phyloP scores from a whole-genome alignment of 495 filamentous ascomycete species.

The Neurospora sp. region DNA sequence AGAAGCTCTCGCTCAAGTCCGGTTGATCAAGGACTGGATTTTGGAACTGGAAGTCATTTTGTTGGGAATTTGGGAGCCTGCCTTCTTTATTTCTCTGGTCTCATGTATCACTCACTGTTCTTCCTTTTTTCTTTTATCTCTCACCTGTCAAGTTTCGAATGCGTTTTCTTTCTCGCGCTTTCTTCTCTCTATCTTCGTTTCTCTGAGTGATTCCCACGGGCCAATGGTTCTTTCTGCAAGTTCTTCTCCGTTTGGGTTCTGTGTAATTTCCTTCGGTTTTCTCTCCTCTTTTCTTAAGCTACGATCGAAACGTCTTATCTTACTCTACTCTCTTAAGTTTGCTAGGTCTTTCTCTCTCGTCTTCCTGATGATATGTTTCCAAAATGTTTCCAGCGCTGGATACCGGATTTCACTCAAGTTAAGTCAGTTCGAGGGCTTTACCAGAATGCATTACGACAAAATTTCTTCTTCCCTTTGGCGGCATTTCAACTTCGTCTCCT shows the following conservation, averaged over 20 bases:
- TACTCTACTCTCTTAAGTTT: conserved; percentile 1
- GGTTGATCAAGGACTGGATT: conserved; percentile 7
- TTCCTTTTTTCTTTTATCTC: neutral
- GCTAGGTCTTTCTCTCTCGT: conserved; percentile 8
- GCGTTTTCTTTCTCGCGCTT: neutral
- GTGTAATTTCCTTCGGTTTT: conserved; percentile 1
- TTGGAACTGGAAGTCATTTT: conserved; percentile 9
- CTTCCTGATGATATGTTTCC: conserved; percentile 3
- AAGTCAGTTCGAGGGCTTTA: neutral
- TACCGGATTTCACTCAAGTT: neutral
- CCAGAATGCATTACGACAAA: neutral
- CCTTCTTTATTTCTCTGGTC: conserved; percentile 11
- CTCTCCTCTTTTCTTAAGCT: conserved; percentile 3
- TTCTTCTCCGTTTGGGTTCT: conserved; percentile 4
- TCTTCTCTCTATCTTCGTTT: neutral
- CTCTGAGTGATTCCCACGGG: neutral
- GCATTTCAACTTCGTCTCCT: neutral
- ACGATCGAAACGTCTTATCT: conserved; percentile 5
- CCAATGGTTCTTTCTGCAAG: neutral
- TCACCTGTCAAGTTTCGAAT: neutral
- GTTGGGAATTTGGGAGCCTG: conserved; percentile 12
- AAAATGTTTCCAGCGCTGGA: neutral
- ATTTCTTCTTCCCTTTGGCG: neutral
- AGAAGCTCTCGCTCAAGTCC: neutral
- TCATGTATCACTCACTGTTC: conserved; percentile 11